Conservation (phyloP, 345 rosid species). For the Citrus cavaleriei region DNA sequence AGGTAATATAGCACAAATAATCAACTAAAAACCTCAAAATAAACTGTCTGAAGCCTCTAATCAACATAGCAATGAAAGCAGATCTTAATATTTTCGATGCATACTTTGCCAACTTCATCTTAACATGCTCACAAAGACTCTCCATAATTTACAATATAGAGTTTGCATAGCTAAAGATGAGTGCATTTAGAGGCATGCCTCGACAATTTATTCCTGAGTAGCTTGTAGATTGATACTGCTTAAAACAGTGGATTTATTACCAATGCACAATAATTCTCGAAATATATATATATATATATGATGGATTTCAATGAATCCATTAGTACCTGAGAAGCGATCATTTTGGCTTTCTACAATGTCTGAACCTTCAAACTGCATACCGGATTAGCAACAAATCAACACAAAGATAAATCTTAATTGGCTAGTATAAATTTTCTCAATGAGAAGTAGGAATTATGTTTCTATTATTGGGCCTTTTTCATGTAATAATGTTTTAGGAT, state of each 20-base stretch:
- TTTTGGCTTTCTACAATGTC: slow-evolving; percentile 66
- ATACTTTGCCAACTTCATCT: background rate
- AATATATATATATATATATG: background rate
- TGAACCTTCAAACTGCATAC: slow-evolving; percentile 70
- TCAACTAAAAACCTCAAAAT: background rate
- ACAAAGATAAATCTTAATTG: background rate
- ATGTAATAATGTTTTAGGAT: background rate
- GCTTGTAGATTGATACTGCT: background rate
- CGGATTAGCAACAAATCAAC: background rate
- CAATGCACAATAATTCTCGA: background rate
- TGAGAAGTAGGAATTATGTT: background rate
- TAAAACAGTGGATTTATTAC: background rate
- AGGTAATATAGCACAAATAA: background rate
- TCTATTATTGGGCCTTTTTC: background rate
- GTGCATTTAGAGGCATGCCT: background rate
- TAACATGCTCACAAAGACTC: background rate
- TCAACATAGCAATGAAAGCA: background rate
- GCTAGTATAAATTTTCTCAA: background rate
- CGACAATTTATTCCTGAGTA: background rate
- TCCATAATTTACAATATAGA: background rate
- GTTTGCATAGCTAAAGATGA: background rate
- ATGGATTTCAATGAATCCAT: background rate
- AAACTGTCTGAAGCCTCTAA: background rate
- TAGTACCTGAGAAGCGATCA: slow-evolving; percentile 62
- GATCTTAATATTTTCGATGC: background rate